Percentiles rank a stretch among this genome's conserved stretches.
Conservation (phyloP, 805 yeast genomes). For the Teunomyces panamensis region DNA sequence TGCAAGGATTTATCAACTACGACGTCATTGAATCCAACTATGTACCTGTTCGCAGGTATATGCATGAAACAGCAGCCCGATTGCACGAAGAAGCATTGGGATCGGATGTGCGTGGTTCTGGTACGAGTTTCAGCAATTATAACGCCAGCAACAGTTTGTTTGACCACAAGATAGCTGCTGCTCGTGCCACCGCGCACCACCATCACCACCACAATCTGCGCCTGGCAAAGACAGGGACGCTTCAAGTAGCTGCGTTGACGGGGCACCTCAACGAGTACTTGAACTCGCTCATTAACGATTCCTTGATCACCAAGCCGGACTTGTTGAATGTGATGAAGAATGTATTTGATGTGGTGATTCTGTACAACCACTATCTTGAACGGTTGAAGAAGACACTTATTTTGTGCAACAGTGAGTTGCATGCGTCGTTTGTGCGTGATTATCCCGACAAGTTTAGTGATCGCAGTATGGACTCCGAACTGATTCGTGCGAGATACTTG, state of each 20-base stretch:
- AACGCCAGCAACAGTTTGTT: slow-evolving; percentile 21
- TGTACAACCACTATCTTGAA: slow-evolving; percentile 46
- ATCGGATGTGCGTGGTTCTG: slow-evolving; percentile 9
- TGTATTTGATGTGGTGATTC: slow-evolving; percentile 46
- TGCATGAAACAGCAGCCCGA: slow-evolving; percentile 10
- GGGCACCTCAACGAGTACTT: slow-evolving; percentile 52
- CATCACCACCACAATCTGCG: neutral
- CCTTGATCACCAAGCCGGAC: slow-evolving; percentile 60
- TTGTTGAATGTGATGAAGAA: slow-evolving; percentile 46
- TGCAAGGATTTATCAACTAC: slow-evolving; percentile 52
- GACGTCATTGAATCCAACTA: slow-evolving; percentile 61
- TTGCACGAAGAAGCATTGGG: slow-evolving; percentile 9
- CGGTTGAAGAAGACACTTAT: slow-evolving; percentile 56
- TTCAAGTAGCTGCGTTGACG: slow-evolving; percentile 33
- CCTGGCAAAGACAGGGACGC: no score
- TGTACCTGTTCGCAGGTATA: slow-evolving; percentile 33
- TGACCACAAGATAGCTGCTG: slow-evolving; percentile 16
- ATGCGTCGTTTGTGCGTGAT: slow-evolving; percentile 30
- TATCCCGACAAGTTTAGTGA: slow-evolving; percentile 37
- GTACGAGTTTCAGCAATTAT: slow-evolving; percentile 8
- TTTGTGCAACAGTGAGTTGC: slow-evolving; percentile 46
- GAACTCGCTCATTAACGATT: slow-evolving; percentile 61
- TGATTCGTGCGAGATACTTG: slow-evolving; percentile 39
- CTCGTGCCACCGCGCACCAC: neutral
- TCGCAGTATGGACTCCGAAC: slow-evolving; percentile 35